Base-by-base conservation (phyloP, 73 alveolate species). In the Paramecium tetraurelia region DNA sequence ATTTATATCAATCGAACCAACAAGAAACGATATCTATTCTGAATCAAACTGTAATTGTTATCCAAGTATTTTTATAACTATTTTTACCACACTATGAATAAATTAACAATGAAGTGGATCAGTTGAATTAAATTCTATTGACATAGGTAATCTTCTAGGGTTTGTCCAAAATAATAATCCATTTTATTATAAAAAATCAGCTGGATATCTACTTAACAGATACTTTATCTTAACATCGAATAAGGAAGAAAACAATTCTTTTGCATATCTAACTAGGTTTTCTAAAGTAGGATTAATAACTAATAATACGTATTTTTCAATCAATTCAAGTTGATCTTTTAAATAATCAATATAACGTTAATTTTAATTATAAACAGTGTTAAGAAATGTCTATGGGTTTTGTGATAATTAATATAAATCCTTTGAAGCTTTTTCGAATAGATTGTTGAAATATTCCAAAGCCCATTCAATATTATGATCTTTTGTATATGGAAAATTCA, bases 391-490 rank as follows among this genome's bases (percentile, higher is more conserved):
- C 35, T 7, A 18, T 3, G 98, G 98, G 92, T 97, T 96, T 69
- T 94, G 95, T 0, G 95, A 76, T 58, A 86, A 97, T 27, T 88
- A 31, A 43, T 92, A 93, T 21, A 96, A 97, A 80, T 97, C 98
- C 43, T 85, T 94, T 4, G 99, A 98, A 27, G 97, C 96, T 87
- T 97, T 99, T 68, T 96, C 96, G 90, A 98, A 98, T 86, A 93
- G 90, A 88, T 94, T 97, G 93, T 94, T 92, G 95, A 98, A 98
- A 71, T 95, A 96, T 44, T 98, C 99, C 90, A 99, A 93, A 41
- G 99, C 99, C 99, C 99, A 98, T 89, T 97, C 98, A 59, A 99
- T 99, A 88, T 99, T 96, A 96, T 99, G 99, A 93, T 97, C 99
- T 59, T 98, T 98, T 94, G 96, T 95, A 86, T 96, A 95, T 33